Evolutionary conservation across 495 filamentous ascomycete species (phyloP).

Genomic region (Annulohypoxylon stygium): DNA sequence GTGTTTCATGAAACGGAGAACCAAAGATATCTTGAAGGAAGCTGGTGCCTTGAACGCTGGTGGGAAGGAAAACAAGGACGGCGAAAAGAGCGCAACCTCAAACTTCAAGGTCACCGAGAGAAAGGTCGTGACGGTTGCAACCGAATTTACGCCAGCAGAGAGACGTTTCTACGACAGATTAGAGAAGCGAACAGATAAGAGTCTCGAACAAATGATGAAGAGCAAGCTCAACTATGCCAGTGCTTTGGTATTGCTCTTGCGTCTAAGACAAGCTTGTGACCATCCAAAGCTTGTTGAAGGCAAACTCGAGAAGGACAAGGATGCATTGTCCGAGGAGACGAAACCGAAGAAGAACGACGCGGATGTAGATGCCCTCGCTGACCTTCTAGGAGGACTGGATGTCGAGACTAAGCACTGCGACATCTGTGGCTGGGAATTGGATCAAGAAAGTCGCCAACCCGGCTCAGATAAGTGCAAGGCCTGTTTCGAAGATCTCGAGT

Average conservation of each 20-base stretch:
- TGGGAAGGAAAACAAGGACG: conserved; percentile 64
- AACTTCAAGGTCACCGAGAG: conserved; percentile 89
- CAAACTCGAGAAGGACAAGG: conserved; percentile 87
- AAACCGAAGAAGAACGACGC: conserved; percentile 64
- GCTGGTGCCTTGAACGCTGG: conserved; percentile 81
- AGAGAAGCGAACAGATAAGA: conserved; percentile 84
- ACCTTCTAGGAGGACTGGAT: conserved; percentile 84
- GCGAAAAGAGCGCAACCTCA: conserved; percentile 61
- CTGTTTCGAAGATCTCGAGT: conserved; percentile 75
- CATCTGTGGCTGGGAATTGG: conserved; percentile 82
- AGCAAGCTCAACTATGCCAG: conserved; percentile 76
- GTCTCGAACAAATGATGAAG: conserved; percentile 88
- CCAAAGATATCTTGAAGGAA: conserved; percentile 92
- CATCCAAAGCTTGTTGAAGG: conserved; percentile 88
- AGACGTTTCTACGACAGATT: conserved; percentile 86
- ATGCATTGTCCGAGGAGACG: conserved; percentile 77
- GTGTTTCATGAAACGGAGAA: conserved; percentile 95
- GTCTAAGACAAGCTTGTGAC: conserved; percentile 93
- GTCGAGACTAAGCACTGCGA: conserved; percentile 89
- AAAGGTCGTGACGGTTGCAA: conserved; percentile 83
- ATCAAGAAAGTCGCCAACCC: conserved; percentile 67
- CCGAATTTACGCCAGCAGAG: conserved; percentile 84
- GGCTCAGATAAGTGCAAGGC: conserved; percentile 70
- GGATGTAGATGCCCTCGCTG: conserved; percentile 83
- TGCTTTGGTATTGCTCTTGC: conserved; percentile 88